Base-by-base conservation (phyloP, 176 grass and related monocot species). In the Pontederia paniculata region DNA sequence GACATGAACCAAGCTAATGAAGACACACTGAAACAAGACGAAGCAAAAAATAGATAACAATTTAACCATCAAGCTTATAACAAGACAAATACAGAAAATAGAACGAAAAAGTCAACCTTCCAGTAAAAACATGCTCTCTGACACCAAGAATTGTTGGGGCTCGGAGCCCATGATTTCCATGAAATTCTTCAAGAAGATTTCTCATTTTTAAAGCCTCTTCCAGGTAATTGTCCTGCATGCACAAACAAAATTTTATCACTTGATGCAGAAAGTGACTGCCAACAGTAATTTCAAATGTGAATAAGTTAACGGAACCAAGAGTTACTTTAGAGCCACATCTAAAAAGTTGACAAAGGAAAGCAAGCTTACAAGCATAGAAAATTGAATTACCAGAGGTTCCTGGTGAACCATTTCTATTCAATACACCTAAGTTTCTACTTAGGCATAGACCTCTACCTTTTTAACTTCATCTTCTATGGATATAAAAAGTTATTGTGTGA, bases 181-280 rank as follows among this genome's bases (percentile, higher is more conserved):
- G 55, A 55, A 97, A 90, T 69, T 97, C 91, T 68, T 97, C 91
- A 44, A 97, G 91, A 57, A 97, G 79, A 79, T 97, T 97, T 74
- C 91, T 80, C 83, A 97, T 81, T 77, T 97, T 97, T 82, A 97
- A 74, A 23, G 91, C 91, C 61, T 97, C 91, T 77, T 97, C 91
- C 37, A 97, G 70, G 67, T 97, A 97, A 62, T 97, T 97, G 10
- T 97, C 91, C 91, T 97, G 64, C 17, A 75, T 44, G 11, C 42
- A 0, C 19, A 21, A 41, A 49, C 43, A 59, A 53, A 3, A 3
- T 70, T 72, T 16, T 44, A 63, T 78, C 58, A 61, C 51, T 50
- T 60, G 74, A 59, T 14, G 54, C 52, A 45, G 21, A n/a, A 15
- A 13, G 0, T 13, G 48, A 15, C 12, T 2, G n/a, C 6, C 12